A percentile compares a stretch with the other conserved stretches of the same genome.
Evolutionary conservation across 805 yeast species (phyloP).

Genomic region (Ogataea polymorpha): DNA sequence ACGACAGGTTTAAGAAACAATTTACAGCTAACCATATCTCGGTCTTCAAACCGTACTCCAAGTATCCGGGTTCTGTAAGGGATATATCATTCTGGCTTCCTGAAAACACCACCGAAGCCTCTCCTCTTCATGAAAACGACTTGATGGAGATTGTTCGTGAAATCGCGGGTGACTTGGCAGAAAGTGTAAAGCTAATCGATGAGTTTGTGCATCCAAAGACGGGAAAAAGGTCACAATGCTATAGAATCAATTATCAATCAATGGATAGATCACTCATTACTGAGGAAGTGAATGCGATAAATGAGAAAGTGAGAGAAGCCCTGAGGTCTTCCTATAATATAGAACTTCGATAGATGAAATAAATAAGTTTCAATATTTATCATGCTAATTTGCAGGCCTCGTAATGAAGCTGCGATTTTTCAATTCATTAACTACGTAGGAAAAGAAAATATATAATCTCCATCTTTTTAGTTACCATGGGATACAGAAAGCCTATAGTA

Average conservation of each 20-base stretch:
- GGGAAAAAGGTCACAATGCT: constrained; percentile 73
- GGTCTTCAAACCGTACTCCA: constrained; percentile 83
- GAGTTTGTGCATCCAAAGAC: constrained; percentile 85
- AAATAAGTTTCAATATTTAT: neutral
- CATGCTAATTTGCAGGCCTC: too few relatives aligned
- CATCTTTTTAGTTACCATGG: constrained; percentile 4
- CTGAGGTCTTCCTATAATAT: constrained; percentile 53
- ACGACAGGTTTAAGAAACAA: constrained; percentile 72
- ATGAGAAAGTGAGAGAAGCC: constrained; percentile 59
- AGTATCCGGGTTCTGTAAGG: constrained; percentile 80
- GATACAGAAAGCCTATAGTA: constrained; percentile 37
- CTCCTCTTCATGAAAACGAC: constrained; percentile 73
- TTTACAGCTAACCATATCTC: constrained; percentile 63
- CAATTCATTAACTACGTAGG: too few relatives aligned
- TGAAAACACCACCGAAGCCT: constrained; percentile 20
- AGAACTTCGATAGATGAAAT: constrained; percentile 40
- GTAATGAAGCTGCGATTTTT: too few relatives aligned
- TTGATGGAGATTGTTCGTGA: constrained; percentile 89
- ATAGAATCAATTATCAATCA: constrained; percentile 87
- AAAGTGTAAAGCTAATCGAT: constrained; percentile 76
- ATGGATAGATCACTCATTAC: constrained; percentile 92
- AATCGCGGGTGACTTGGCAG: constrained; percentile 84
- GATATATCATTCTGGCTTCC: constrained; percentile 94
- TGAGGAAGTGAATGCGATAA: constrained; percentile 75
- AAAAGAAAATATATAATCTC: too few relatives aligned